These are phyloP conservation scores for Rossbeevera mucosa DNA, from an alignment of 768 basidiomycete species.

Conservation along the genomic window DNA sequence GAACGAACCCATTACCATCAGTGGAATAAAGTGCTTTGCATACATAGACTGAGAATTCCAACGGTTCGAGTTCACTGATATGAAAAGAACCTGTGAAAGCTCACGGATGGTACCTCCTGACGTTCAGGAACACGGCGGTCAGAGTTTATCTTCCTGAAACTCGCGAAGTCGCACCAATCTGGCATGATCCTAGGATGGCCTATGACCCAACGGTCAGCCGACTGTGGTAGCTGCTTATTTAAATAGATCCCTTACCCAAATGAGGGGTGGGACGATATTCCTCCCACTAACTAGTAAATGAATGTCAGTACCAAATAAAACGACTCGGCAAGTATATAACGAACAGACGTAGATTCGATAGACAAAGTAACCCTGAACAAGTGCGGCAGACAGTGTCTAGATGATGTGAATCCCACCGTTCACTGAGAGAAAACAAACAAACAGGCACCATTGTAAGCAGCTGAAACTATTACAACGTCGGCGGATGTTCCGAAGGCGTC, in stretches of 20 bases:
- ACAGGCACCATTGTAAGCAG: not conserved
- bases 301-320: not conserved
- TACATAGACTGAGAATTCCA: slow-evolving; percentile 1
- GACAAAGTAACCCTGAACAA: slow-evolving; percentile 10
- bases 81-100: not conserved
- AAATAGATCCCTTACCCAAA: slow-evolving; percentile 1
- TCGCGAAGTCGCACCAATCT: slow-evolving; percentile 3
- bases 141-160: not conserved
- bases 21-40: not conserved
- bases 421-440: not conserved
- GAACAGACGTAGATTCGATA: slow-evolving; percentile 12
- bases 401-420: not conserved
- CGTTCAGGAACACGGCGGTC: not conserved
- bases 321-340: not conserved
- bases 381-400: slow-evolving; percentile 1
- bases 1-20: slow-evolving; percentile 1
- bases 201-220: not conserved
- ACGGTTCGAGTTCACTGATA: not conserved
- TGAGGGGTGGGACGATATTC: not conserved
- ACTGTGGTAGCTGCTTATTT: not conserved
- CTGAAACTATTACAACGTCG: slow-evolving; percentile 3
- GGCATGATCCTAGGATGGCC: not conserved
- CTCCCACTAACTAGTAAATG: slow-evolving; percentile 7
- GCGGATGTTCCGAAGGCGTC: not conserved
- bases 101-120: slow-evolving; percentile 4